phyloP scores from a whole-genome alignment of 768 basidiomycete genomes.

The Pisolithus orientalis region DNA sequence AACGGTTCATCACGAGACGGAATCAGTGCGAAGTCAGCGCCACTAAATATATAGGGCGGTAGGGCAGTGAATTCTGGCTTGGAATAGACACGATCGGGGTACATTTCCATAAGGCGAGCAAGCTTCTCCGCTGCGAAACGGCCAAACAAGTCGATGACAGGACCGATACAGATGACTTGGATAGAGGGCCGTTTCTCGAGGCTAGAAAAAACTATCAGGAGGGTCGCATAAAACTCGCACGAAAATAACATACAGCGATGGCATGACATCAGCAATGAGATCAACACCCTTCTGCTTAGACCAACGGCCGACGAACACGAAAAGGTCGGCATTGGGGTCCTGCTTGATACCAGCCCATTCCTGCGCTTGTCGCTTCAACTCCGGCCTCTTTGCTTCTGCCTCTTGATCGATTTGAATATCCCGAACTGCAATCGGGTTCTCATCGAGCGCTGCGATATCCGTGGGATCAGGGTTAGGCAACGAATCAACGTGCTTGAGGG shows the following conservation, averaged over 20 bases:
- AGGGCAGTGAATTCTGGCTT: conserved; percentile 95
- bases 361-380: conserved; percentile 86
- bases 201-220: conserved; percentile 29
- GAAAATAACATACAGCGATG: conserved; percentile 56
- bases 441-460: conserved; percentile 90
- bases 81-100: conserved; percentile 90
- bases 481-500: conserved; percentile 91
- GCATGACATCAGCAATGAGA: conserved; percentile 94
- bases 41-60: conserved; percentile 89
- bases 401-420: conserved; percentile 72
- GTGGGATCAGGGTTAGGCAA: conserved; percentile 92
- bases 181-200: conserved; percentile 82
- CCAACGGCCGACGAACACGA: conserved; percentile 97
- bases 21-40: conserved; percentile 92
- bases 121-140: conserved; percentile 95
- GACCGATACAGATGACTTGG: conserved; percentile 85
- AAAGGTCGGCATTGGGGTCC: conserved; percentile 83
- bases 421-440: conserved; percentile 61
- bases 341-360: conserved; percentile 94
- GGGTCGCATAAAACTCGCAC: too few relatives aligned
- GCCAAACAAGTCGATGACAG: conserved; percentile 93
- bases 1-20: conserved; percentile 96
- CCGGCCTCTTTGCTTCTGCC: conserved; percentile 87
- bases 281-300: conserved; percentile 99
- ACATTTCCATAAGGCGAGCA: conserved; percentile 88